Conservation (phyloP, 2,329 filamentous ascomycete genomes). For the Trichoderma sp. region DNA sequence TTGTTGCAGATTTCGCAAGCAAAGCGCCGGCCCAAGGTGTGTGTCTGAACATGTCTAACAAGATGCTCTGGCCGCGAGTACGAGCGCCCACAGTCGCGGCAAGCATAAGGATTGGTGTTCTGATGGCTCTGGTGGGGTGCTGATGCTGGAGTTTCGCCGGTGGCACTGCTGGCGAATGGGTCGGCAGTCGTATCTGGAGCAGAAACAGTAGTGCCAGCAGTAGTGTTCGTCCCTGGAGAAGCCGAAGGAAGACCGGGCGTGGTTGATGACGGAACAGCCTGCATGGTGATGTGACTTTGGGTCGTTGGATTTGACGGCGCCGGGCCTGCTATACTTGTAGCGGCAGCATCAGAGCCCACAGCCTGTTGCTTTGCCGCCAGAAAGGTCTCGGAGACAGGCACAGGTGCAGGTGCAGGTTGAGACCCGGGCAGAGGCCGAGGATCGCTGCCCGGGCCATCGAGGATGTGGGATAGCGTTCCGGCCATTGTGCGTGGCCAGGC, state of each 20-base stretch:
- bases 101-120: constrained; percentile 48
- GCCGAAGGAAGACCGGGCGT: not conserved
- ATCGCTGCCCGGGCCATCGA: constrained; percentile 32
- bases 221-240: not conserved
- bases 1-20: constrained; percentile 54
- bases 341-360: not conserved
- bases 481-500: constrained; percentile 33
- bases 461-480: constrained; percentile 38
- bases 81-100: constrained; percentile 52
- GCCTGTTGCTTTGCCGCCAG: not conserved
- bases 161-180: not conserved
- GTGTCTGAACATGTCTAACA: constrained; percentile 53
- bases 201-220: not conserved
- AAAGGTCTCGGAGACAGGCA: constrained; percentile 3
- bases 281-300: constrained; percentile 7
- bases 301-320: not conserved
- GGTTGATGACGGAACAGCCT: not conserved
- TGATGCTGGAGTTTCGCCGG: constrained; percentile 10
- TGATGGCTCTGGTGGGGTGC: constrained; percentile 30
- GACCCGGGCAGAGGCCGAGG: not conserved
- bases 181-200: not conserved
- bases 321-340: constrained; percentile 6
- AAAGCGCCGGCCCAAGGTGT: constrained; percentile 54
- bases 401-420: not conserved
- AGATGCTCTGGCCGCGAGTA: constrained; percentile 58